phyloP scores from a whole-genome alignment of 495 filamentous ascomycete genomes.

The Oidiodendron maius region DNA sequence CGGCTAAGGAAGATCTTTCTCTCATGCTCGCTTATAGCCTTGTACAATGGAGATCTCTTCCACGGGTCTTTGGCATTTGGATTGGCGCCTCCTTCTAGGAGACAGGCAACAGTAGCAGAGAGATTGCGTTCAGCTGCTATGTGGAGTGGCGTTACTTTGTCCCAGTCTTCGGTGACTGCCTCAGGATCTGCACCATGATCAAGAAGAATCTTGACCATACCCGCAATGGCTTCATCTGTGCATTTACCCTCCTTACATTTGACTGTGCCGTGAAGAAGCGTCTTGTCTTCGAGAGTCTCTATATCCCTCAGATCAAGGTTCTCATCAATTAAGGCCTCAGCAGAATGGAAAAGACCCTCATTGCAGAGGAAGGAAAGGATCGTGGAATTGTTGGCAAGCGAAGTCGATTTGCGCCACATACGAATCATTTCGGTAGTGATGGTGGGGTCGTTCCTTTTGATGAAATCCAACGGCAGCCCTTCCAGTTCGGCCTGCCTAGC shows the following conservation, averaged over 20 bases:
- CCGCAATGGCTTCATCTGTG: too few species aligned
- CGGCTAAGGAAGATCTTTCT: too few species aligned
- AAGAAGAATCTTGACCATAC: too few species aligned
- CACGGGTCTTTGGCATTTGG: background rate
- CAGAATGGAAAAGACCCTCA: too few species aligned
- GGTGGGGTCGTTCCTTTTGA: too few species aligned
- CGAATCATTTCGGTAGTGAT: too few species aligned
- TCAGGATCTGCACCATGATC: background rate
- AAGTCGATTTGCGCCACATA: too few species aligned
- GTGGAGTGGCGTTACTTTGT: background rate
- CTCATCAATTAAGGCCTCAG: background rate
- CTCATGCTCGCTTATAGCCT: too few species aligned
- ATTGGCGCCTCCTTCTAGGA: background rate
- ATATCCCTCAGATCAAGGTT: background rate
- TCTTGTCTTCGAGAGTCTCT: background rate
- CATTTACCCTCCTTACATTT: background rate
- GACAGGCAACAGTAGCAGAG: background rate
- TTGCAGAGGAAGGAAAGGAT: too few species aligned
- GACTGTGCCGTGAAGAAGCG: background rate
- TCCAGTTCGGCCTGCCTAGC: too few species aligned
- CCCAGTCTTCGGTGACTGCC: background rate
- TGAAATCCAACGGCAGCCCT: too few species aligned
- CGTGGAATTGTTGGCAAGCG: too few species aligned
- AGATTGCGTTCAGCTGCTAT: background rate
- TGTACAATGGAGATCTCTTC: background rate